These are phyloP conservation scores for Lophium mytilinum DNA, from an alignment of 495 filamentous ascomycete genomes.

Conservation along the genomic window DNA sequence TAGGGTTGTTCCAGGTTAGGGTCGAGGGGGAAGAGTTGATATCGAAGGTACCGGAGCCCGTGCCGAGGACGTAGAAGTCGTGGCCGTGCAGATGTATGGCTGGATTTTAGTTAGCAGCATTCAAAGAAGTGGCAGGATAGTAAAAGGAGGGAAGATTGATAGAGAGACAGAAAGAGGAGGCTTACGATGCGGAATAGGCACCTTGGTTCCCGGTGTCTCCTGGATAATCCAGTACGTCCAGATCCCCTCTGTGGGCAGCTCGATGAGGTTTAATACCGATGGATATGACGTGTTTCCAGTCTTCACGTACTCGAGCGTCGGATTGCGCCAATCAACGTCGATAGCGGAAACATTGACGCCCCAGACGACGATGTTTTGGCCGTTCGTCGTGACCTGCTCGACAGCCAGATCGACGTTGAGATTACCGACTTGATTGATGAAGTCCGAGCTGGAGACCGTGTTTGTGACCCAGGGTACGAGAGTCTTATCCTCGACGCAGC, in stretches of 20 bases:
- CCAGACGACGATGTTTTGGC: conserved; percentile 33
- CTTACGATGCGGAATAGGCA: conserved; percentile 27
- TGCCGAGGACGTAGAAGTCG: conserved; percentile 33
- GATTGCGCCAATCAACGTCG: conserved; percentile 31
- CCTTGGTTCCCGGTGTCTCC: conserved; percentile 18
- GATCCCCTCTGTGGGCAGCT: conserved; percentile 27
- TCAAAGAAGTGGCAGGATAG: too few relatives aligned
- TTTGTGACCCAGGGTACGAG: conserved; percentile 26
- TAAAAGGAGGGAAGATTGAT: too few relatives aligned
- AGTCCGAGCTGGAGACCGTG: conserved; percentile 21
- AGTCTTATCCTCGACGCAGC: conserved; percentile 17
- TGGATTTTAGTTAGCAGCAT: too few relatives aligned
- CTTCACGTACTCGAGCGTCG: conserved; percentile 33
- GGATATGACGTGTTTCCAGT: conserved; percentile 30
- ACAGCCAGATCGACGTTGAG: conserved; percentile 24
- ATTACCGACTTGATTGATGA: conserved; percentile 23
- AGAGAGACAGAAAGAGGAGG: too few relatives aligned
- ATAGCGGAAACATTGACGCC: conserved; percentile 33
- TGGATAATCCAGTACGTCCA: conserved; percentile 39
- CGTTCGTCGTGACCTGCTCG: conserved; percentile 26
- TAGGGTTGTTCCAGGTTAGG: conserved; percentile 26
- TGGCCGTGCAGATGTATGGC: conserved; percentile 34
- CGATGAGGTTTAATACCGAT: conserved; percentile 26
- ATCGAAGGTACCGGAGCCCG: conserved; percentile 24
- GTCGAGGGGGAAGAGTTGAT: conserved; percentile 4